Conservation (phyloP, 225 moss, liverwort and hornwort genomes). For the Thuidium tamariscinum region DNA sequence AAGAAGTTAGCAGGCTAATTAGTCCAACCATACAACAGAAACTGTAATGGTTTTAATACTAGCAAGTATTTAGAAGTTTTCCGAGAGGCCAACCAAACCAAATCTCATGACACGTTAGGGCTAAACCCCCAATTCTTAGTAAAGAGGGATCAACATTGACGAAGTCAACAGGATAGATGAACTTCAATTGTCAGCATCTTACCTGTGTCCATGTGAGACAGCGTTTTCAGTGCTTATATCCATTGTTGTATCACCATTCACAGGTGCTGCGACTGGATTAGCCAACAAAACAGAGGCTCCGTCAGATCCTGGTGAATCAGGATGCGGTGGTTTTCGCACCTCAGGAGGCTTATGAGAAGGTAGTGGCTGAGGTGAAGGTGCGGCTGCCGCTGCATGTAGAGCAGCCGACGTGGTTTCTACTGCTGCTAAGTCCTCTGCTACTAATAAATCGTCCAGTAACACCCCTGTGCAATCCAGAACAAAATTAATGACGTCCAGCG, state of each 20-base stretch:
- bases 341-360: constrained; percentile 14
- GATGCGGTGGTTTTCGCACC: constrained; percentile 22
- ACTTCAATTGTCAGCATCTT: background rate
- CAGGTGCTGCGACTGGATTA: constrained; percentile 75
- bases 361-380: constrained; percentile 9
- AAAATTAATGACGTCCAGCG: background rate
- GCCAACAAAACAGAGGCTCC: constrained; percentile 76
- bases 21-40: background rate
- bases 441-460: constrained; percentile 66
- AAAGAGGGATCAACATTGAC: background rate
- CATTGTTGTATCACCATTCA: constrained; percentile 74
- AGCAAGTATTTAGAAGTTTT: background rate
- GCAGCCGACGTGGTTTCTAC: constrained; percentile 48
- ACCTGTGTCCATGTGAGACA: constrained; percentile 61
- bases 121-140: background rate
- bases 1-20: background rate
- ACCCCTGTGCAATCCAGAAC: constrained; percentile 41
- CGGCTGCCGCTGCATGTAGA: constrained; percentile 28
- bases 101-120: background rate
- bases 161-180: background rate
- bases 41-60: background rate
- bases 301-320: constrained; percentile 27
- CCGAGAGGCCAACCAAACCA: background rate
- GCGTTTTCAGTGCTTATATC: constrained; percentile 94
- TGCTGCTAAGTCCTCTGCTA: constrained; percentile 61